Percentiles rank a stretch among this genome's conserved stretches.
Evolutionary conservation across 2,329 filamentous ascomycete genomes (phyloP).

Genomic region (Neonectria coccinea): DNA sequence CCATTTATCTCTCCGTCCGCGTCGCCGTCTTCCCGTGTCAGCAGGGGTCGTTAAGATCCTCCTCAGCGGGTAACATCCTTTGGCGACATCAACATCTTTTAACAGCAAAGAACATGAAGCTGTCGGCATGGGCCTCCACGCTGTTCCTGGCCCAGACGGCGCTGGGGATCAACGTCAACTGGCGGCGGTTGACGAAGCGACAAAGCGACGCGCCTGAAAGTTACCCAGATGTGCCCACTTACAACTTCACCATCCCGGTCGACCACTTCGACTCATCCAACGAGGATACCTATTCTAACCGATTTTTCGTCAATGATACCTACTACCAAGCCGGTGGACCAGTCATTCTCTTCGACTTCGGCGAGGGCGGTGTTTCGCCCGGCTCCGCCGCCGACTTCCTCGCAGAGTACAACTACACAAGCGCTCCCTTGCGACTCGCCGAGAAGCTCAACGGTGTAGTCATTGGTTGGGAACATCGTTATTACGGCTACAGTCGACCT

Average conservation of each 20-base stretch:
- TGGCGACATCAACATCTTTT: neutral
- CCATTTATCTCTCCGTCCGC: neutral
- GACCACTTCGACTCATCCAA: constrained; percentile 41
- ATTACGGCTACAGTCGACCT: constrained; percentile 42
- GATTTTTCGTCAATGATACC: constrained; percentile 42
- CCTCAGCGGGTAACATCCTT: neutral
- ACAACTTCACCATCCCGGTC: constrained; percentile 31
- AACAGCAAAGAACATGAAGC: constrained; percentile 9
- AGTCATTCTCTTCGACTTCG: constrained; percentile 42
- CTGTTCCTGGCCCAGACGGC: constrained; percentile 15
- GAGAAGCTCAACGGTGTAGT: constrained; percentile 37
- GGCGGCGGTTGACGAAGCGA: constrained; percentile 9
- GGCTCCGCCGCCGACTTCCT: constrained; percentile 24
- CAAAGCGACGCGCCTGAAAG: neutral
- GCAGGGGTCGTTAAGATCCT: neutral
- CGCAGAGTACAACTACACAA: constrained; percentile 22
- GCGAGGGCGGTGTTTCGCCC: constrained; percentile 32
- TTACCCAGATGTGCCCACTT: constrained; percentile 22
- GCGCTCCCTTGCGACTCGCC: constrained; percentile 36
- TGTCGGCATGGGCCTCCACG: constrained; percentile 11
- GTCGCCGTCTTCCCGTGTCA: neutral
- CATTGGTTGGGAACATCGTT: constrained; percentile 44
- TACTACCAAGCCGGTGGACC: constrained; percentile 41
- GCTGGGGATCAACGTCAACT: constrained; percentile 20
- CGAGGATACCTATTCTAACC: constrained; percentile 35